Base-by-base conservation (phyloP, 257 asterid genomes). In the Penstemon eatonii region DNA sequence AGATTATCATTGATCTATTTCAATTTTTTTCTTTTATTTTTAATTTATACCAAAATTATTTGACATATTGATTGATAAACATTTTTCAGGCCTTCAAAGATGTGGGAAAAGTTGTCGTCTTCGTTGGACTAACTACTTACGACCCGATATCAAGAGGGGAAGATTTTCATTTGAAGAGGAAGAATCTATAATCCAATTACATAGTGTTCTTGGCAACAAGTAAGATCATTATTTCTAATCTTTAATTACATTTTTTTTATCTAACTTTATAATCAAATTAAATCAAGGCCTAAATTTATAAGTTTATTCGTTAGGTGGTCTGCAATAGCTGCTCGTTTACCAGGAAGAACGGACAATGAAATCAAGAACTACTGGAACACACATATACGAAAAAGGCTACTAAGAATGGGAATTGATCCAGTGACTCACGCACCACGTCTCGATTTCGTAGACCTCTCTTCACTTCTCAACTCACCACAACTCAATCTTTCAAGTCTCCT, bases 161-260 rank as follows among this genome's bases (percentile, higher is more conserved):
- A 69, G 75, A 40, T 75, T 75, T 43, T 68, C 79, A 10, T 68
- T 75, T 42, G 75, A 75, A 51, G 79, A 69, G 45, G 79, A 75
- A 59, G 79, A 62, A 19, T 45, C 72, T 25, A 75, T 75, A n/a
- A 75, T 75, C 25, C 75, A 68, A 9, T 65, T 75, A 5, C 79
- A 75, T 33, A 68, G 75, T 43, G 69, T 75, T 63, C 75, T 75
- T 62, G 79, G 79, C 39, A 75, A 75, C 71, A 75, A 75, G 75
- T 75, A 75, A 54, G 74, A 45, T 25, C 4, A 43, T 42, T 3
- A 12, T 33, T 1, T 25, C 33, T 25, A 25, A 25, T 25, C 33
- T 1, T 25, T 25, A 25, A 25, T 25, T 0, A 25, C 33, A 25
- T 25, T 25, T 25, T 25, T 25, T 25, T 25, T 25, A 1, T 25